phyloP scores from a whole-genome alignment of 345 rosid genomes.

The Sisymbrium altissimum region DNA sequence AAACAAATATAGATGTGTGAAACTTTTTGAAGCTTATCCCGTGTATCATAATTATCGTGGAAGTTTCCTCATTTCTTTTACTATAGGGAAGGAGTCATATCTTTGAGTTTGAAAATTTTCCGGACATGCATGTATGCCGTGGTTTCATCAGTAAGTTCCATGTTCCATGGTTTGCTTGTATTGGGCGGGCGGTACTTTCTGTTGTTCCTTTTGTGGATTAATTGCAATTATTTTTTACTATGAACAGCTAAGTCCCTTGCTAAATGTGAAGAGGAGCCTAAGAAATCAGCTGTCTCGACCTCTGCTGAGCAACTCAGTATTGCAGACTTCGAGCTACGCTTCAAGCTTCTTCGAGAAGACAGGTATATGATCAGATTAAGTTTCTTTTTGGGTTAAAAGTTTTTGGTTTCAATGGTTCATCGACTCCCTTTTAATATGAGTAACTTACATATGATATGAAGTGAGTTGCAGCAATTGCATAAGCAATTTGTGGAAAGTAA shows the following conservation, averaged over 20 bases:
- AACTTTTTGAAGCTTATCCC: slow-evolving; percentile 1
- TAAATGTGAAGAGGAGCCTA: slow-evolving; percentile 57
- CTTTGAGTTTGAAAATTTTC: slow-evolving; percentile 76
- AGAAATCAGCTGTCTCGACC: slow-evolving; percentile 37
- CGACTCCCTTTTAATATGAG: no score
- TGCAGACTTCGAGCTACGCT: slow-evolving; percentile 64
- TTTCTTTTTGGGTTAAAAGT: neutral
- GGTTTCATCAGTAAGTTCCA: slow-evolving; percentile 68
- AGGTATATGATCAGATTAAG: slow-evolving; percentile 38
- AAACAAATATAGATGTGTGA: neutral
- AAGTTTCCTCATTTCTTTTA: slow-evolving; percentile 7
- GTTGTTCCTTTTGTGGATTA: neutral
- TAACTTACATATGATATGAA: neutral
- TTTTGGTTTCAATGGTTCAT: neutral
- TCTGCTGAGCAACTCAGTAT: slow-evolving; percentile 68
- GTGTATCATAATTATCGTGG: neutral
- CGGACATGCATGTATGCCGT: slow-evolving; percentile 74
- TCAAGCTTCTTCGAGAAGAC: slow-evolving; percentile 69
- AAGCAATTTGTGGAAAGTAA: neutral
- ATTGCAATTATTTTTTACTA: neutral
- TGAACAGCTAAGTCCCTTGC: slow-evolving; percentile 65
- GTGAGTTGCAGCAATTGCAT: neutral
- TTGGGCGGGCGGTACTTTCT: slow-evolving; percentile 18
- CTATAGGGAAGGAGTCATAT: slow-evolving; percentile 71
- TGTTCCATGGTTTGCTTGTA: slow-evolving; percentile 1